Evolutionary conservation across 768 basidiomycete genomes (phyloP).

Genomic region (Paxillus involutus): DNA sequence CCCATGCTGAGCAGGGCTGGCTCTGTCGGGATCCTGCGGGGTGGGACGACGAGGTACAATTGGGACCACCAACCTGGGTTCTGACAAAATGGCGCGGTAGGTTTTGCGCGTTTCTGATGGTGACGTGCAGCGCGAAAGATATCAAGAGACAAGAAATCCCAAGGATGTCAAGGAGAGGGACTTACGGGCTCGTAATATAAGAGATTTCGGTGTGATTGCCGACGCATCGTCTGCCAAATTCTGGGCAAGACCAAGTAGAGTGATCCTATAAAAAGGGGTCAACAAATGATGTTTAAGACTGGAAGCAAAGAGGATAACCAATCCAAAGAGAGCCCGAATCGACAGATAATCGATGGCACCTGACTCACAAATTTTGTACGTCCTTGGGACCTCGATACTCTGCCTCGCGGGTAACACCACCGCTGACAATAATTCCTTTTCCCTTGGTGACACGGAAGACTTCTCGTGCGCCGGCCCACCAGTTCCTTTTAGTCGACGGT

Average conservation of each 20-base stretch:
- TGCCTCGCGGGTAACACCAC: constrained; percentile 58
- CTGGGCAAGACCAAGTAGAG: constrained; percentile 66
- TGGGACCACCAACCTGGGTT: constrained; percentile 66
- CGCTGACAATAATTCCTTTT: constrained; percentile 69
- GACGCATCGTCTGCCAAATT: constrained; percentile 65
- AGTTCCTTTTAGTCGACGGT: constrained; percentile 64
- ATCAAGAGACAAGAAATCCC: not conserved
- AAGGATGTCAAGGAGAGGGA: not conserved
- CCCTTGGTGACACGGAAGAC: constrained; percentile 80
- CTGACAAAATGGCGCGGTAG: constrained; percentile 77
- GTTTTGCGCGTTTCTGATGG: constrained; percentile 76
- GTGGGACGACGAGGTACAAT: not conserved
- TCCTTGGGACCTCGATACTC: constrained; percentile 74
- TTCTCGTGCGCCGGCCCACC: constrained; percentile 83
- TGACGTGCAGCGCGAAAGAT: not conserved
- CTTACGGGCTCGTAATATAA: constrained; percentile 75
- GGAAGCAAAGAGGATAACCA: too few species aligned
- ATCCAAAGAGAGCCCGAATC: not conserved
- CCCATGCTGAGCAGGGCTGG: not conserved
- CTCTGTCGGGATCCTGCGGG: not conserved
- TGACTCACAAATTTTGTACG: constrained; percentile 69
- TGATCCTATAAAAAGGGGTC: constrained; percentile 44
- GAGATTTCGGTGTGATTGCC: constrained; percentile 60
- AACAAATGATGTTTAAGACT: not conserved
- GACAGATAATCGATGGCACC: not conserved